phyloP scores from a whole-genome alignment of 2,329 filamentous ascomycete species.

The Rutstroemia sp. region DNA sequence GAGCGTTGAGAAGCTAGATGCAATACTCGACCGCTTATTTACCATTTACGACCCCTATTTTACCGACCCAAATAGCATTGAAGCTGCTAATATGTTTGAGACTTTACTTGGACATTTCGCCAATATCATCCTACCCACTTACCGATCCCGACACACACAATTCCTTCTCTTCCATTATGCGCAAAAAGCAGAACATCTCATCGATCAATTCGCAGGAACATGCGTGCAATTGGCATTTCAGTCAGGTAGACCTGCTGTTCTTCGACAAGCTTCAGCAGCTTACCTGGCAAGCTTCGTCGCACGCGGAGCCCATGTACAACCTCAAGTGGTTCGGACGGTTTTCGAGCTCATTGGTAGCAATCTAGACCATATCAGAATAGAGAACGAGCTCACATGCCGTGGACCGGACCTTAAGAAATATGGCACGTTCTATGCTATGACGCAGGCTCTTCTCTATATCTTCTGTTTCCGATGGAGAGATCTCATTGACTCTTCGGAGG shows the following conservation, averaged over 20 bases:
- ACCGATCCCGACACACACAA: conserved; percentile 87
- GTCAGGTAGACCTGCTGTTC: conserved; percentile 53
- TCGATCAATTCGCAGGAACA: conserved; percentile 74
- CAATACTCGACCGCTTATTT: conserved; percentile 82
- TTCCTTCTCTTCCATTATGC: conserved; percentile 95
- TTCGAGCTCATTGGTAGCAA: conserved; percentile 73
- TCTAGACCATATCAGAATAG: conserved; percentile 64
- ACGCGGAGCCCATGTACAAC: conserved; percentile 73
- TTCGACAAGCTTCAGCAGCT: conserved; percentile 78
- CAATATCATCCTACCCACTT: conserved; percentile 81
- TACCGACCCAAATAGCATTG: conserved; percentile 56
- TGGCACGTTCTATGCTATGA: conserved; percentile 61
- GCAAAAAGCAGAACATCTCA: conserved; percentile 69
- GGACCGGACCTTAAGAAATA: conserved; percentile 72
- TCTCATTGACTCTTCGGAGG: conserved; percentile 55
- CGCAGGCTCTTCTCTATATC: conserved; percentile 65
- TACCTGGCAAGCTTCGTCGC: conserved; percentile 95
- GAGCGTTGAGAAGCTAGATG: conserved; percentile 86
- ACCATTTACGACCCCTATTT: conserved; percentile 72
- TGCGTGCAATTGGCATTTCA: conserved; percentile 68
- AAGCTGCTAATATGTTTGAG: conserved; percentile 66
- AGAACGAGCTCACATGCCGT: conserved; percentile 66
- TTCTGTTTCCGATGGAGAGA: conserved; percentile 97
- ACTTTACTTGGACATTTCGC: conserved; percentile 80
- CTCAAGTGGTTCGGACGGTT: conserved; percentile 70